Conservation (phyloP, 1,139 yeast species). For the Pneumocystis wakefieldiae region DNA sequence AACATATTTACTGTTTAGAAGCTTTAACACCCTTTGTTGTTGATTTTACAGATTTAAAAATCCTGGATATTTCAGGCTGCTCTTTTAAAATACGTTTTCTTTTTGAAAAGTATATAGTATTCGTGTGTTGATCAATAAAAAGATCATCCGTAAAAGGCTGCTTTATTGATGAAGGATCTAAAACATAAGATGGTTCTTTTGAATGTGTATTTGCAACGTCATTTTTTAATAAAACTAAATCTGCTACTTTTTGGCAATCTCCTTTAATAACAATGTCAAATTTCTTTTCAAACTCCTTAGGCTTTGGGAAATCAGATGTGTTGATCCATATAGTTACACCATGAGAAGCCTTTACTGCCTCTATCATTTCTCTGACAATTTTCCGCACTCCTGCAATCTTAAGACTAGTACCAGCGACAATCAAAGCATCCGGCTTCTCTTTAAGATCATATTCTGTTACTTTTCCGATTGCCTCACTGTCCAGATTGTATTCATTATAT, state of each 20-base stretch:
- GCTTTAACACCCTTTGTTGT: background rate
- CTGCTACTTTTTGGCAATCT: slow-evolving; percentile 9
- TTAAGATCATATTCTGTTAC: slow-evolving; percentile 43
- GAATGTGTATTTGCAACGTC: background rate
- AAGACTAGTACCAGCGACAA: slow-evolving; percentile 64
- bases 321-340: slow-evolving; percentile 55
- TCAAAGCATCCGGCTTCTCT: slow-evolving; percentile 44
- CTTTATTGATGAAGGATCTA: background rate
- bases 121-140: background rate
- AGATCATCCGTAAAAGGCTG: background rate
- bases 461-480: slow-evolving; percentile 47
- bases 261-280: slow-evolving; percentile 11
- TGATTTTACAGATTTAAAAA: background rate
- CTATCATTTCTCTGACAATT: slow-evolving; percentile 45
- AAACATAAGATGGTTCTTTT: background rate
- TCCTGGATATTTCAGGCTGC: background rate
- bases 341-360: slow-evolving; percentile 39
- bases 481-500: slow-evolving; percentile 69
- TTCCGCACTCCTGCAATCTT: slow-evolving; percentile 60
- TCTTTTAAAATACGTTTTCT: background rate
- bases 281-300: slow-evolving; percentile 5
- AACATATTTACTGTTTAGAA: background rate
- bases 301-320: slow-evolving; percentile 16
- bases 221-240: background rate
- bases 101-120: background rate